phyloP scores from a whole-genome alignment of 805 yeast species.

The Candida odintsovae region DNA sequence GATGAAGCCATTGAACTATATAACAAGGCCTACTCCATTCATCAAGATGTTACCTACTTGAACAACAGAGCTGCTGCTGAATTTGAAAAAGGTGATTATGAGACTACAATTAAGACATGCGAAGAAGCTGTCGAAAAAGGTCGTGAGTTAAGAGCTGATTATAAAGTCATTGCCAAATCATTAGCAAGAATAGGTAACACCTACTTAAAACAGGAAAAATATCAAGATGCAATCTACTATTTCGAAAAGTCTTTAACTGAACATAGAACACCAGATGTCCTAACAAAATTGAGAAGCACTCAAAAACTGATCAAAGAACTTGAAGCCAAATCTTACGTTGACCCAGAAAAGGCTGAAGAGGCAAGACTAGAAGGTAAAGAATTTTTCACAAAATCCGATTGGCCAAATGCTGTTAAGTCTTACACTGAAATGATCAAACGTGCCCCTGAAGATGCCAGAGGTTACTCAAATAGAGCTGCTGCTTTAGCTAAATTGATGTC shows the following conservation, averaged over 20 bases:
- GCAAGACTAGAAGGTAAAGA: slow-evolving; percentile 93
- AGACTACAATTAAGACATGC: slow-evolving; percentile 77
- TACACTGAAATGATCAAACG: slow-evolving; percentile 95
- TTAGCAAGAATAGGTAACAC: slow-evolving; percentile 86
- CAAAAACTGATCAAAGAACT: slow-evolving; percentile 79
- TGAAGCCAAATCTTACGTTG: slow-evolving; percentile 74
- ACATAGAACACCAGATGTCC: slow-evolving; percentile 92
- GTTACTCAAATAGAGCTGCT: slow-evolving; percentile 97
- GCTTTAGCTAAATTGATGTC: slow-evolving; percentile 91
- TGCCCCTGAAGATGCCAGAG: slow-evolving; percentile 95
- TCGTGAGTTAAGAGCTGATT: slow-evolving; percentile 85
- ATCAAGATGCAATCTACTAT: slow-evolving; percentile 64
- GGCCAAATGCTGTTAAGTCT: slow-evolving; percentile 94
- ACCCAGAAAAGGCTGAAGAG: slow-evolving; percentile 91
- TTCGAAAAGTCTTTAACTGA: slow-evolving; percentile 93
- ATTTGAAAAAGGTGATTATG: slow-evolving; percentile 90
- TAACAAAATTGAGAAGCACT: slow-evolving; percentile 78
- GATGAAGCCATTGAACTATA: slow-evolving; percentile 89
- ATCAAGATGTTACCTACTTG: slow-evolving; percentile 83
- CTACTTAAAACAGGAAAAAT: slow-evolving; percentile 70
- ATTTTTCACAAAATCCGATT: slow-evolving; percentile 81
- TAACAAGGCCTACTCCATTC: slow-evolving; percentile 76
- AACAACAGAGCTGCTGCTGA: slow-evolving; percentile 98
- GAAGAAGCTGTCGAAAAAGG: slow-evolving; percentile 82
- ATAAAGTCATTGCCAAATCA: slow-evolving; percentile 86